Conservation (phyloP, 352 stramenopile species). For the Elongisporangium undulatum region DNA sequence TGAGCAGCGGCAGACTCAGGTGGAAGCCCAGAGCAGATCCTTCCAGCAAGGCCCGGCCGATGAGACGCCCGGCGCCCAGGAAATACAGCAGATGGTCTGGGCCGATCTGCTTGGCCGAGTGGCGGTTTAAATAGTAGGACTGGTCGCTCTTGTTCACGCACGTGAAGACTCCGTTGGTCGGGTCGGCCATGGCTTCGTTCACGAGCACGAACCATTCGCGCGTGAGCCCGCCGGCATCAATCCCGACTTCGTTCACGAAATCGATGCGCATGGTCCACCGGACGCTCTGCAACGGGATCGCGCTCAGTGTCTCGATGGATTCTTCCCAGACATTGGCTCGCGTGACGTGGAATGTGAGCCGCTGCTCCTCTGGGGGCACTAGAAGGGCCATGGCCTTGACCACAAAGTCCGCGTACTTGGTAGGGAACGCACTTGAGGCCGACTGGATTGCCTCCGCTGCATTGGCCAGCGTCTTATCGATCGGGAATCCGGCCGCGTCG, state of each 20-base stretch:
- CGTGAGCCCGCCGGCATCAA: background rate
- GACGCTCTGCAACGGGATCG: too few species aligned
- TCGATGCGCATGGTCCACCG: background rate
- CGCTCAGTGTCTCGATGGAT: constrained; percentile 12
- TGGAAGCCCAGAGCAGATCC: background rate
- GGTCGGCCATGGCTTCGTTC: background rate
- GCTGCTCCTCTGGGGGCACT: too few species aligned
- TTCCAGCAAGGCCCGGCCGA: constrained; percentile 6
- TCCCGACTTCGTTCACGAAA: background rate
- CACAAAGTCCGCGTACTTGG: background rate
- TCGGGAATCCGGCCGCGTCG: background rate
- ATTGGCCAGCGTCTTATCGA: background rate
- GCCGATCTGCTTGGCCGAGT: constrained; percentile 6
- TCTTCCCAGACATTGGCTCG: constrained; percentile 10
- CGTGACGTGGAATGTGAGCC: too few species aligned
- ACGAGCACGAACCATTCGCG: background rate
- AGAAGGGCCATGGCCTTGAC: too few species aligned
- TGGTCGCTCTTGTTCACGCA: constrained; percentile 1
- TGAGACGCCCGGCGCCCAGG: constrained; percentile 17
- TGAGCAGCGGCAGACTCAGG: background rate
- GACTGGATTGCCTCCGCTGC: background rate
- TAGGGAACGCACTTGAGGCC: background rate
- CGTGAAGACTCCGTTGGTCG: background rate
- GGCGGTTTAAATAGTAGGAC: background rate
- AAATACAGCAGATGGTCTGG: constrained; percentile 28